Evolutionary conservation across 2,329 filamentous ascomycete species (phyloP).

Genomic region (Ophiocordyceps australis): DNA sequence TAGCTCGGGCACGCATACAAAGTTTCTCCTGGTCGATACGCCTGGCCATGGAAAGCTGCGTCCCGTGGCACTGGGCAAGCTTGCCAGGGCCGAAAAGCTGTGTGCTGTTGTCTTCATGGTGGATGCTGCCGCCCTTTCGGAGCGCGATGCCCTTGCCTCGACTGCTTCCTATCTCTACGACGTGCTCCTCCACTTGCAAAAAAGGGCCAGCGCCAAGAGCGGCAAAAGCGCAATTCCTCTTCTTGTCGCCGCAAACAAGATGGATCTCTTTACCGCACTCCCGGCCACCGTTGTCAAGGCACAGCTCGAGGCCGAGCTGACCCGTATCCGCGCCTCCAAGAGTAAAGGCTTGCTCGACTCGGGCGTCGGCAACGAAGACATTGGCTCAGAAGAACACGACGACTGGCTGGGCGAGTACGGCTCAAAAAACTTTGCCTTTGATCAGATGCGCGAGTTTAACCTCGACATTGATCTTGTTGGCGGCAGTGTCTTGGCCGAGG

Average conservation of each 20-base stretch:
- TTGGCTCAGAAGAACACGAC: constrained; percentile 53
- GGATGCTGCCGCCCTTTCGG: constrained; percentile 56
- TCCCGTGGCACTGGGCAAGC: constrained; percentile 38
- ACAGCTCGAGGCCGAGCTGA: constrained; percentile 64
- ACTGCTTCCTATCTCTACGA: constrained; percentile 81
- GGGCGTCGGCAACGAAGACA: constrained; percentile 48
- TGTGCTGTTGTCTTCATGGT: constrained; percentile 71
- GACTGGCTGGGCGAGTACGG: constrained; percentile 72
- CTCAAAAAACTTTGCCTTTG: constrained; percentile 60
- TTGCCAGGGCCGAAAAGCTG: constrained; percentile 29
- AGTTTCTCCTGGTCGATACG: constrained; percentile 69
- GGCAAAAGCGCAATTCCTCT: constrained; percentile 39
- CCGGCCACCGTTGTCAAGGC: constrained; percentile 59
- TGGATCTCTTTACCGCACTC: constrained; percentile 85
- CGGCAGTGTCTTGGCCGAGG: constrained; percentile 50
- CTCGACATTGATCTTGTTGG: constrained; percentile 60
- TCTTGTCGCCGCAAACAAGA: constrained; percentile 83
- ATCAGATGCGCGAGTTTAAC: constrained; percentile 67
- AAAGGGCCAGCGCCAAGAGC: constrained; percentile 32
- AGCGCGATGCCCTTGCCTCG: constrained; percentile 44
- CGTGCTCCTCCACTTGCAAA: constrained; percentile 67
- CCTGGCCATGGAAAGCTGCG: constrained; percentile 93
- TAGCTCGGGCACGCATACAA: constrained; percentile 36
- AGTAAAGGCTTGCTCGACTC: constrained; percentile 72
- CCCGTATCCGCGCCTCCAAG: constrained; percentile 55